A percentile compares a stretch with the other conserved stretches of the same genome.
phyloP scores from a whole-genome alignment of 2,329 filamentous ascomycete species.

The Acephala macrosclerotiorum region DNA sequence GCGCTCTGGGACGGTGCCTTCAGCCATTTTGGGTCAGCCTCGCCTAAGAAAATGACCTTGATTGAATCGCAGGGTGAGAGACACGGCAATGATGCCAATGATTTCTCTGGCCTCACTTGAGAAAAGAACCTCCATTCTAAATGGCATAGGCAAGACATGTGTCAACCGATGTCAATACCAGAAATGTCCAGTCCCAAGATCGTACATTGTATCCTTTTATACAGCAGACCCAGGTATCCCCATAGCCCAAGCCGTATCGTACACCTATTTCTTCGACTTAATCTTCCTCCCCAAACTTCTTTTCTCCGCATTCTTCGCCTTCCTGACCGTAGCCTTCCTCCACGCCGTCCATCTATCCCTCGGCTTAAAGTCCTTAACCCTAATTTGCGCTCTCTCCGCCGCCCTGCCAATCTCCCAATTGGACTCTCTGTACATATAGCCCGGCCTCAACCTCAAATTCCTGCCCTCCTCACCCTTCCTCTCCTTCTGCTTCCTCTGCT shows the following conservation, averaged over 20 bases:
- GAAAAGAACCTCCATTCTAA: neutral
- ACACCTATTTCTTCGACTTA: slow-evolving; percentile 21
- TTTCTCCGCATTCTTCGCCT: slow-evolving; percentile 58
- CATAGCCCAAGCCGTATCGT: slow-evolving; percentile 7
- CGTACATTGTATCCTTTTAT: slow-evolving; percentile 1
- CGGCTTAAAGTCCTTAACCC: slow-evolving; percentile 63
- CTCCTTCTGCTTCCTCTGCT: slow-evolving; percentile 31
- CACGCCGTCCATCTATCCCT: slow-evolving; percentile 67
- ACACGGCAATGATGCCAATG: neutral
- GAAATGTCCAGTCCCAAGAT: neutral
- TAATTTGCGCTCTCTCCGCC: slow-evolving; percentile 65
- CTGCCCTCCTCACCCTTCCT: slow-evolving; percentile 45
- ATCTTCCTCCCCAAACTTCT: slow-evolving; percentile 57
- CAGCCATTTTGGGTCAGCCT: too few species aligned
- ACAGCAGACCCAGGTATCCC: neutral
- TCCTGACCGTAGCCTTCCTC: slow-evolving; percentile 63
- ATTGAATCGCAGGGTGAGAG: too few species aligned
- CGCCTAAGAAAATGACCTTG: too few species aligned
- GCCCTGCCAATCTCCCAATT: slow-evolving; percentile 74
- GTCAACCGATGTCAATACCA: neutral
- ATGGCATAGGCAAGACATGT: neutral
- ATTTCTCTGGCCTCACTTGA: neutral
- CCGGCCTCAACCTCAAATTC: slow-evolving; percentile 54
- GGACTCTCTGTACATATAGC: slow-evolving; percentile 69
- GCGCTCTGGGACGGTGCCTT: too few species aligned